Evolutionary conservation across 2,329 filamentous ascomycete species (phyloP).

Genomic region (Cyphellophora attinorum): DNA sequence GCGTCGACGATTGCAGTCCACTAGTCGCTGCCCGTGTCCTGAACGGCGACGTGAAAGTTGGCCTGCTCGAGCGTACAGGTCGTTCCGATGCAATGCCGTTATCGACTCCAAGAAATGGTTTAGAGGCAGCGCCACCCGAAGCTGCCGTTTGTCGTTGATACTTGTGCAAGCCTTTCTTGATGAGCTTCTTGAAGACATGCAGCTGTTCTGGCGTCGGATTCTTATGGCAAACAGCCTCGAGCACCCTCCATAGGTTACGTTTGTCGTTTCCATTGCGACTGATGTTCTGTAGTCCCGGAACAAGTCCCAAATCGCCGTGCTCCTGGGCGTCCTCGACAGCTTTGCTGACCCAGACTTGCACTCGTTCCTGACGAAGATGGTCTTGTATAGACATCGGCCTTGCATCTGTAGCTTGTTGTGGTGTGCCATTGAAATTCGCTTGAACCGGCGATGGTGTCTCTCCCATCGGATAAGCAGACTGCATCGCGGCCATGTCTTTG

Average conservation of each 20-base stretch:
- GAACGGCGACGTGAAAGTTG: conserved; percentile 1
- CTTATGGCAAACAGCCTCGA: conserved; percentile 16
- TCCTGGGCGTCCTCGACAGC: conserved; percentile 14
- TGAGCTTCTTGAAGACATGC: conserved; percentile 18
- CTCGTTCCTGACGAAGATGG: conserved; percentile 16
- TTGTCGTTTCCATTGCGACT: conserved; percentile 12
- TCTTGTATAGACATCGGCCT: conserved; percentile 17
- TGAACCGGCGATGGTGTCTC: conserved; percentile 11
- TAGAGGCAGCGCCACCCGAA: too few species aligned
- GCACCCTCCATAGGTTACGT: conserved; percentile 15
- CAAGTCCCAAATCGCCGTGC: conserved; percentile 13
- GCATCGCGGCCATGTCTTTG: conserved; percentile 15
- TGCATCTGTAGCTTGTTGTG: conserved; percentile 5
- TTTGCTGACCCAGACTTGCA: conserved; percentile 13
- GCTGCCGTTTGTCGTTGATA: conserved; percentile 6
- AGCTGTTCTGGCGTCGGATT: conserved; percentile 16
- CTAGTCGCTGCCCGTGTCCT: not conserved
- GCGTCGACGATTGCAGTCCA: too few species aligned
- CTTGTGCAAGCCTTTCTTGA: conserved; percentile 17
- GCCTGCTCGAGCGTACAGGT: too few species aligned
- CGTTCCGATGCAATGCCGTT: too few species aligned
- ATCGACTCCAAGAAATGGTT: too few species aligned
- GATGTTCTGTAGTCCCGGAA: conserved; percentile 13
- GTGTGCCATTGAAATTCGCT: conserved; percentile 6
- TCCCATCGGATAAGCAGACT: not conserved